A percentile compares a stretch with the other conserved stretches of the same genome.
phyloP scores from a whole-genome alignment of 352 stramenopile genomes.

The Phytophthora megakarya region DNA sequence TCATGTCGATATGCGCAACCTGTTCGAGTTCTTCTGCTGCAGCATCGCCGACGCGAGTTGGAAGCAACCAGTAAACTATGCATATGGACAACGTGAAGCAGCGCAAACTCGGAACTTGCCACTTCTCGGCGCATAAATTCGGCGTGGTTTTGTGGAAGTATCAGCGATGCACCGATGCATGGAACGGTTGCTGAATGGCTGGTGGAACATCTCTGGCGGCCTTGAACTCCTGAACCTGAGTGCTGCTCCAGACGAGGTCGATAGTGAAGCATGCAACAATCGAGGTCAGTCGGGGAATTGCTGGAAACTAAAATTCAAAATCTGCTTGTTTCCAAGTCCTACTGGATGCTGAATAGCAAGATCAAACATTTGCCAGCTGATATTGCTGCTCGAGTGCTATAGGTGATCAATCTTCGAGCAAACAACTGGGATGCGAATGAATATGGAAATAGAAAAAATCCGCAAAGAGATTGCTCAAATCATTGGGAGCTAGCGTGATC shows the following conservation, averaged over 20 bases:
- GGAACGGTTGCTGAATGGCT: constrained; percentile 4
- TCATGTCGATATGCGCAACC: not conserved
- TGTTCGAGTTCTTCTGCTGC: constrained; percentile 3
- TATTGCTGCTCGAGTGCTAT: constrained; percentile 1
- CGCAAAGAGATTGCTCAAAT: constrained; percentile 7
- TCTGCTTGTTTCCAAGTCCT: constrained; percentile 6
- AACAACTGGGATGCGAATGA: constrained; percentile 4
- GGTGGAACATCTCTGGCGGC: constrained; percentile 1
- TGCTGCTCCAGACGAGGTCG: not conserved
- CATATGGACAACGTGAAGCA: not conserved
- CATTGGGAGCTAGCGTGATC: not conserved
- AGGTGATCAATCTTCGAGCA: constrained; percentile 5
- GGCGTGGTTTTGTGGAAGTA: constrained; percentile 2
- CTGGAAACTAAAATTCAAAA: constrained; percentile 3
- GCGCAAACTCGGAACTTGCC: constrained; percentile 2
- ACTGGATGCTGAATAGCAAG: constrained; percentile 9
- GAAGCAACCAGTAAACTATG: not conserved
- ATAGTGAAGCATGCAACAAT: not conserved
- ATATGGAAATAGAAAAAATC: constrained; percentile 10
- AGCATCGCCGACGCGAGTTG: not conserved
- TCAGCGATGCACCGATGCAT: constrained; percentile 4
- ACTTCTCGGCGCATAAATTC: constrained; percentile 3
- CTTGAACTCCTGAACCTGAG: constrained; percentile 1
- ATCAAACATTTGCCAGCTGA: not conserved
- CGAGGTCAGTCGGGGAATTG: not conserved